Percentiles rank a stretch among this genome's conserved stretches.
Conservation (phyloP, 2,329 filamentous ascomycete genomes). For the Lomentospora prolificans region DNA sequence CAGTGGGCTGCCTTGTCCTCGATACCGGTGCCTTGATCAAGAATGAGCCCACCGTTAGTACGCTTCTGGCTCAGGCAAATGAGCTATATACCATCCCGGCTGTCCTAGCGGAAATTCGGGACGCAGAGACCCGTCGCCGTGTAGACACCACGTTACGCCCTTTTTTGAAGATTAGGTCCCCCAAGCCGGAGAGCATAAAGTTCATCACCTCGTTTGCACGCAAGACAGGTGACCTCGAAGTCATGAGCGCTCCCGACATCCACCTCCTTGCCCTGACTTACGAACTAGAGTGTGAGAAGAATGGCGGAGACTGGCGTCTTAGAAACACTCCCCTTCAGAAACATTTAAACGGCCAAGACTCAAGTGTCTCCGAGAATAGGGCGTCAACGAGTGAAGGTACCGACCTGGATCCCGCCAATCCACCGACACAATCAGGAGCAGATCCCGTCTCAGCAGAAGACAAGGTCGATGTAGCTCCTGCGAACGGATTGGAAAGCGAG, state of each 20-base stretch:
- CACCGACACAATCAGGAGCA: constrained; percentile 13
- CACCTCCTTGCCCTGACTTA: constrained; percentile 85
- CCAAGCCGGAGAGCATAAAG: constrained; percentile 66
- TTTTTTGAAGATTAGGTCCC: constrained; percentile 69
- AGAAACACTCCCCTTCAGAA: constrained; percentile 73
- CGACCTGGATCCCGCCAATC: constrained; percentile 12
- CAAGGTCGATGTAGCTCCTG: neutral
- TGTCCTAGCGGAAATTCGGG: constrained; percentile 80
- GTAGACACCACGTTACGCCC: constrained; percentile 79
- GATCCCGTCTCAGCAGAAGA: constrained; percentile 4
- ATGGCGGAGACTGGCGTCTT: constrained; percentile 81
- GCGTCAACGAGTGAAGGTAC: neutral
- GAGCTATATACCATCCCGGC: constrained; percentile 73
- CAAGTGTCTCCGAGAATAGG: constrained; percentile 27
- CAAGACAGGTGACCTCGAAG: constrained; percentile 79
- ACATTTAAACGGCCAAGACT: constrained; percentile 59
- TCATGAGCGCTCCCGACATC: constrained; percentile 81
- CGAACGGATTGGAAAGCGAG: neutral
- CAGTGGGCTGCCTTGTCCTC: constrained; percentile 73
- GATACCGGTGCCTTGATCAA: constrained; percentile 91
- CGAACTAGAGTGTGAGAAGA: constrained; percentile 85
- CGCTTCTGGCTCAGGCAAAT: constrained; percentile 68
- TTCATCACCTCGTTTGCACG: constrained; percentile 77
- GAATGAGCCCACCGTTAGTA: constrained; percentile 78
- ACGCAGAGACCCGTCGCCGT: constrained; percentile 67